These are phyloP conservation scores for Podosphaera fusca DNA, from an alignment of 2,329 filamentous ascomycete species.

Conservation along the genomic window DNA sequence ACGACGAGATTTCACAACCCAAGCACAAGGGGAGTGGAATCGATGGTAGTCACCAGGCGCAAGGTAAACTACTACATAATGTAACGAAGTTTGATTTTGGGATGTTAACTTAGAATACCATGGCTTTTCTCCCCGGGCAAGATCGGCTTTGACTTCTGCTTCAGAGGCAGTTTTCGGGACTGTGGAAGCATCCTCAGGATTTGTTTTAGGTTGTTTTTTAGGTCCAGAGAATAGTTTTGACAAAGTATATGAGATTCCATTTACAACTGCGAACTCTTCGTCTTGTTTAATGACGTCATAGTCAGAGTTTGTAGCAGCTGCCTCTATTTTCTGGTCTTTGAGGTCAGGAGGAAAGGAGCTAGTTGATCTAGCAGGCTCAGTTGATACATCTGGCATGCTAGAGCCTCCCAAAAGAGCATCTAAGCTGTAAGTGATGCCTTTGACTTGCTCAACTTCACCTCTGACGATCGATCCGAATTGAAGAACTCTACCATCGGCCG, in stretches of 20 bases:
- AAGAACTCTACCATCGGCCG: conserved; percentile 72
- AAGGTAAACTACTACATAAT: conserved; percentile 88
- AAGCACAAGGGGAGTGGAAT: conserved; percentile 85
- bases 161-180: conserved; percentile 46
- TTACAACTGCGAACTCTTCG: conserved; percentile 81
- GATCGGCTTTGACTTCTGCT: conserved; percentile 60
- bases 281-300: conserved; percentile 53
- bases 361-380: conserved; percentile 17
- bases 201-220: conserved; percentile 15
- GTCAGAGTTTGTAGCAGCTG: conserved; percentile 16
- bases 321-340: conserved; percentile 10
- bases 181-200: conserved; percentile 51
- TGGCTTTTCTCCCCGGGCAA: conserved; percentile 46
- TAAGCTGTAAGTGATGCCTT: conserved; percentile 92
- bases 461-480: conserved; percentile 83
- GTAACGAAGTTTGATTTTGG: conserved; percentile 44
- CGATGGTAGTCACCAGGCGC: conserved; percentile 96
- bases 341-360: conserved; percentile 23
- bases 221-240: conserved; percentile 68
- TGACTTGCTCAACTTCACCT: conserved; percentile 93
- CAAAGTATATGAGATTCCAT: conserved; percentile 87
- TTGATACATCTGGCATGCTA: conserved; percentile 23
- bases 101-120: conserved; percentile 47
- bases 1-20: conserved; percentile 85
- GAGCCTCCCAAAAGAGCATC: conserved; percentile 64